These are phyloP conservation scores for Colletotrichum abscissum DNA, from an alignment of 2,329 filamentous ascomycete species.

Conservation along the genomic window DNA sequence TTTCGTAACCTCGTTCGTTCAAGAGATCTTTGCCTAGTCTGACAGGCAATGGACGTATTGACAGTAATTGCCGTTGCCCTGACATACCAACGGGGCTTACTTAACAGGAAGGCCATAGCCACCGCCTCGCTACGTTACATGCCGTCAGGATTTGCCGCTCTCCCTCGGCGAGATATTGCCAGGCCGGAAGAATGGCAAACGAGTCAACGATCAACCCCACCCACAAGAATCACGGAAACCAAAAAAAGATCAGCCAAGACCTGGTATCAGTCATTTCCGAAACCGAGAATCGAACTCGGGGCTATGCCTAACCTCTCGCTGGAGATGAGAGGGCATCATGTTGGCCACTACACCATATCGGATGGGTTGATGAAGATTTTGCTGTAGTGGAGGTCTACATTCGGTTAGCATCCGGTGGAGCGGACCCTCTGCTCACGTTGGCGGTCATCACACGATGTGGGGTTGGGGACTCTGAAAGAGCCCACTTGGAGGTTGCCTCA, in stretches of 20 bases:
- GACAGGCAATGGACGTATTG: not conserved
- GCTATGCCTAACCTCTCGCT: constrained; percentile 8
- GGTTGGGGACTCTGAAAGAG: not conserved
- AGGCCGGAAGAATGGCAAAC: not conserved
- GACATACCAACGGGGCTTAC: not conserved
- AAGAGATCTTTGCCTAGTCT: not conserved
- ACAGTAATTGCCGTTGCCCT: too few species aligned
- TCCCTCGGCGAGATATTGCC: not conserved
- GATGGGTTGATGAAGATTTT: too few species aligned
- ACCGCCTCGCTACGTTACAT: not conserved
- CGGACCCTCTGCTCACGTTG: too few species aligned
- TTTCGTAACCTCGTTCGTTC: not conserved
- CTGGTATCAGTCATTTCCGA: not conserved
- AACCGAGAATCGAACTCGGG: constrained; percentile 23
- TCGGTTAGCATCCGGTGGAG: not conserved
- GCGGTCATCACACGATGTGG: not conserved
- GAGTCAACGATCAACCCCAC: too few species aligned
- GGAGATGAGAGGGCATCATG: constrained; percentile 8
- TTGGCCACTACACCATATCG: constrained; percentile 20
- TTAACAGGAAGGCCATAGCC: not conserved
- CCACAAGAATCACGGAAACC: too few species aligned
- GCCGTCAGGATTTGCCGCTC: not conserved
- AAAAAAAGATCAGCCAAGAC: rapidly evolving
- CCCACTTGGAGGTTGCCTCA: not conserved
- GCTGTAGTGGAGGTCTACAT: not conserved